These are phyloP conservation scores for Plenodomus tracheiphilus DNA, from an alignment of 2,329 filamentous ascomycete species.

Conservation along the genomic window DNA sequence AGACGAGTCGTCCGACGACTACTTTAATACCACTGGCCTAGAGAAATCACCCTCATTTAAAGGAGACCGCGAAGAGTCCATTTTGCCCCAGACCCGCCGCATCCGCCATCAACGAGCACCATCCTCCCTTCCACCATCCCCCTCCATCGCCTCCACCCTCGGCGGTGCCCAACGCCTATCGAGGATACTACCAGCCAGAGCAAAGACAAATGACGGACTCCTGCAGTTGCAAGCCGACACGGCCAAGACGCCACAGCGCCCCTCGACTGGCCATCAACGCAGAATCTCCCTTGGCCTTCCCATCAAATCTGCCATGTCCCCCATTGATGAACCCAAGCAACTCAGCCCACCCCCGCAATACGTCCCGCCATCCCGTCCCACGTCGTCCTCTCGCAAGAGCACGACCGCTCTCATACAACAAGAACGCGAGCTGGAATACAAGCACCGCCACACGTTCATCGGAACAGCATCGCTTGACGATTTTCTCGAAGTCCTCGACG, in stretches of 20 bases:
- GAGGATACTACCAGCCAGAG: constrained; percentile 13
- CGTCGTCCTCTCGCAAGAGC: constrained; percentile 6
- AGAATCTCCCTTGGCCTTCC: constrained; percentile 27
- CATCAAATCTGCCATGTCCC: constrained; percentile 9
- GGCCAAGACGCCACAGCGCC: constrained; percentile 11
- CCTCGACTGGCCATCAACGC: constrained; percentile 18
- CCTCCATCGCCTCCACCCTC: constrained; percentile 16
- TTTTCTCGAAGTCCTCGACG: constrained; percentile 33
- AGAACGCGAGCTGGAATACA: constrained; percentile 37
- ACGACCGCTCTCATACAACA: constrained; percentile 12
- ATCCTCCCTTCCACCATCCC: constrained; percentile 6
- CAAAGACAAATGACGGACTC: constrained; percentile 26
- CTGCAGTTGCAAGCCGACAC: constrained; percentile 23
- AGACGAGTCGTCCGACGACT: constrained; percentile 12
- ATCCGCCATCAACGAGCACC: constrained; percentile 18
- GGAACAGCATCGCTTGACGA: constrained; percentile 36
- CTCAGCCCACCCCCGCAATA: constrained; percentile 9
- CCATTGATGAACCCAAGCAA: constrained; percentile 4
- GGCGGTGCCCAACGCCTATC: constrained; percentile 13
- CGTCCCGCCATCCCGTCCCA: constrained; percentile 4
- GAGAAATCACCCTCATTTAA: constrained; percentile 15
- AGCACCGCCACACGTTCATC: constrained; percentile 40
- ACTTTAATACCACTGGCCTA: constrained; percentile 11
- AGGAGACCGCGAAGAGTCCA: constrained; percentile 11
- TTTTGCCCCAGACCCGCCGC: constrained; percentile 12